Evolutionary conservation across 768 basidiomycete genomes (phyloP).

Genomic region (Tulasnella sp.): DNA sequence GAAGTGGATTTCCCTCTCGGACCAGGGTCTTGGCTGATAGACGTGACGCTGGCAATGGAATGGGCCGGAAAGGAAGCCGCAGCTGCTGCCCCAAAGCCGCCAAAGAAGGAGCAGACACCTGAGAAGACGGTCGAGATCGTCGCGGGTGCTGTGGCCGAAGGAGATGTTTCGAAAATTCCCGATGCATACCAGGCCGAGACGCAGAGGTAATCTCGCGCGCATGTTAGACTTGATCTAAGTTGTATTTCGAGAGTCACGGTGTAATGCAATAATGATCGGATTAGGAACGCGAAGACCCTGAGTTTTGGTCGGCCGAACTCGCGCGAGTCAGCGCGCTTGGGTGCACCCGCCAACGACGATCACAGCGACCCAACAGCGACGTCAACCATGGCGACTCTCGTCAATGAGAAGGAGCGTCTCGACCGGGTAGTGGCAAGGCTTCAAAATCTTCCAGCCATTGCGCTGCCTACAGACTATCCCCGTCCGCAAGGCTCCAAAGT

Average conservation of each 20-base stretch:
- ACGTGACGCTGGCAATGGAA: constrained; percentile 66
- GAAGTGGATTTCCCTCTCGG: no score
- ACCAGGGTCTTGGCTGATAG: constrained; percentile 65
- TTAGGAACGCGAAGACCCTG: constrained; percentile 14
- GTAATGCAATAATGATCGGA: constrained; percentile 1
- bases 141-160: constrained; percentile 26
- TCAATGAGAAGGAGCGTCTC: constrained; percentile 38
- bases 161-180: neutral
- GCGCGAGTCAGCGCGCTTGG: constrained; percentile 1
- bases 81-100: constrained; percentile 36
- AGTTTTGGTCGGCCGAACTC: neutral
- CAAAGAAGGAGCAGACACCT: constrained; percentile 35
- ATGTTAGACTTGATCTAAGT: neutral
- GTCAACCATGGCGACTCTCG: neutral
- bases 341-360: neutral
- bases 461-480: constrained; percentile 95
- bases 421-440: constrained; percentile 53
- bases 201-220: neutral
- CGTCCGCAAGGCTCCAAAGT: constrained; percentile 73
- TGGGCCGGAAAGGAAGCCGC: constrained; percentile 45
- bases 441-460: constrained; percentile 83
- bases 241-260: neutral
- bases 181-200: constrained; percentile 12
- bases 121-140: constrained; percentile 14
- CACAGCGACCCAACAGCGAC: neutral